A percentile compares a stretch with the other conserved stretches of the same genome.
These are phyloP conservation scores for Astraeus odoratus DNA, from an alignment of 768 basidiomycete genomes.

Conservation along the genomic window DNA sequence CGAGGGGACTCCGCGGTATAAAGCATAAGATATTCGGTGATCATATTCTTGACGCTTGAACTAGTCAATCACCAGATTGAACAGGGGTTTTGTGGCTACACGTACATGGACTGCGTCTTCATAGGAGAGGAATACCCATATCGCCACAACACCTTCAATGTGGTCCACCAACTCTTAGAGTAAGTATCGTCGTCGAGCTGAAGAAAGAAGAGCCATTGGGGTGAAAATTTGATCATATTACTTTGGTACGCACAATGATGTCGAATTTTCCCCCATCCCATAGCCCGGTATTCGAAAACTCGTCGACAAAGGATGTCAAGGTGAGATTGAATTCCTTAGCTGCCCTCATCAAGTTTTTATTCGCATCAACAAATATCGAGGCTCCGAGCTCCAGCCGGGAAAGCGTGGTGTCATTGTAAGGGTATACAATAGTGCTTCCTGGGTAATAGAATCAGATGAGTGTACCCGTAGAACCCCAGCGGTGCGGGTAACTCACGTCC, in stretches of 20 bases:
- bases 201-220: constrained; percentile 1
- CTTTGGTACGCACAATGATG: constrained; percentile 42
- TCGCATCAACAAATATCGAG: constrained; percentile 75
- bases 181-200: constrained; percentile 37
- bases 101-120: constrained; percentile 50
- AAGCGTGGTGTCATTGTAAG: constrained; percentile 52
- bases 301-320: constrained; percentile 42
- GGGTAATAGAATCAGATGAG: constrained; percentile 4
- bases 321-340: constrained; percentile 74
- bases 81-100: background rate
- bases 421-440: constrained; percentile 78
- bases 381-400: constrained; percentile 78
- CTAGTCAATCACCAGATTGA: constrained; percentile 2
- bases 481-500: constrained; percentile 63
- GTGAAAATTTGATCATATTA: background rate
- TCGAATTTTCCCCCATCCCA: constrained; percentile 81
- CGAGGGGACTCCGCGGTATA: constrained; percentile 50
- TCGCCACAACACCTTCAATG: constrained; percentile 66
- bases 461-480: background rate
- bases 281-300: constrained; percentile 47
- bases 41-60: constrained; percentile 47
- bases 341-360: constrained; percentile 69
- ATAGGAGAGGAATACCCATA: constrained; percentile 63
- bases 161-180: constrained; percentile 57
- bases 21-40: constrained; percentile 45